A percentile compares a stretch with the other conserved stretches of the same genome.
Evolutionary conservation across 2,329 filamentous ascomycete species (phyloP).

Genomic region (Atkinsonella texensis): DNA sequence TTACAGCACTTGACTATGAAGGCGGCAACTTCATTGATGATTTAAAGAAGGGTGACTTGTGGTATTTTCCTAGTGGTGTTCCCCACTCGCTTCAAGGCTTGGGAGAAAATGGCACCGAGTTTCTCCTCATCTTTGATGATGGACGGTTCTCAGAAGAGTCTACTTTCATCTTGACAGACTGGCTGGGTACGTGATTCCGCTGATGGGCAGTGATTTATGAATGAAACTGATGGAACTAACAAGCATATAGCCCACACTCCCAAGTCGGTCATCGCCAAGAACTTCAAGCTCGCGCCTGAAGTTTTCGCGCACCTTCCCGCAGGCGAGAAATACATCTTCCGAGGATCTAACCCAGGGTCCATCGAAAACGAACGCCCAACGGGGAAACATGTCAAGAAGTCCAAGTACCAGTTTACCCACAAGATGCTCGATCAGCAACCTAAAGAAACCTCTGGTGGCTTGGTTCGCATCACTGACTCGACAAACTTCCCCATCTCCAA

Average conservation of each 20-base stretch:
- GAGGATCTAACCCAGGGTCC: constrained; percentile 50
- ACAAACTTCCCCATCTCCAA: constrained; percentile 62
- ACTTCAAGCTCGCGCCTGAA: constrained; percentile 61
- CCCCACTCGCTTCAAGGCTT: constrained; percentile 69
- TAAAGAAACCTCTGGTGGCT: constrained; percentile 52
- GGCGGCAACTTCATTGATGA: constrained; percentile 70
- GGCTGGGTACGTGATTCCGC: constrained; percentile 39
- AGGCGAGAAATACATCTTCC: constrained; percentile 66
- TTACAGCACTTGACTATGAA: constrained; percentile 63
- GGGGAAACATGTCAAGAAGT: constrained; percentile 51
- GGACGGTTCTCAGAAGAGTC: constrained; percentile 46
- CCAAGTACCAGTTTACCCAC: constrained; percentile 57
- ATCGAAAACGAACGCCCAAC: constrained; percentile 54
- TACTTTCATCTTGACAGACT: constrained; percentile 63
- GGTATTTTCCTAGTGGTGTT: constrained; percentile 70
- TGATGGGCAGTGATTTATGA: neutral
- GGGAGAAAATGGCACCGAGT: constrained; percentile 45
- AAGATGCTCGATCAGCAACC: constrained; percentile 60
- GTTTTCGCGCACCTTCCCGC: constrained; percentile 57
- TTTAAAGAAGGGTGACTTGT: constrained; percentile 62
- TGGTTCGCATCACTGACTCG: constrained; percentile 65
- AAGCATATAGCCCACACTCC: constrained; percentile 49
- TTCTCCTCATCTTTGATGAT: constrained; percentile 36
- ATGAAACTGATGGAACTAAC: neutral
- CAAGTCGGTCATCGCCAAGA: constrained; percentile 59